Percentiles rank a stretch among this genome's conserved stretches.
Conservation (phyloP, 352 stramenopile species). For the Blastocystis hominis region DNA sequence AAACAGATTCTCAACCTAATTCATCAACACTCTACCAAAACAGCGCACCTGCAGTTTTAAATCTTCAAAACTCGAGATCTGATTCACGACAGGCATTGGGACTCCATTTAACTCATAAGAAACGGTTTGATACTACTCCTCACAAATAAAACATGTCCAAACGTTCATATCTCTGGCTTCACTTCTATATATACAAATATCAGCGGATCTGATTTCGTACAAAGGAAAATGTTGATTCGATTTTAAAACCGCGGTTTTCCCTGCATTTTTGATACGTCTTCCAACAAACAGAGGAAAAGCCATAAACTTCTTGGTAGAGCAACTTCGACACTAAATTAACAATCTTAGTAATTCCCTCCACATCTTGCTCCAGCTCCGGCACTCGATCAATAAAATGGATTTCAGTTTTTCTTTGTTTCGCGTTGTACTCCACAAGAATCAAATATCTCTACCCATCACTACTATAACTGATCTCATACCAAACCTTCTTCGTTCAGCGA, state of each 20-base stretch:
- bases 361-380: background rate
- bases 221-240: background rate
- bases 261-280: background rate
- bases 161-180: background rate
- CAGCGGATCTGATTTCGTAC: background rate
- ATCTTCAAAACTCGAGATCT: background rate
- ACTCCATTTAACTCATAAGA: background rate
- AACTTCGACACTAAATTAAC: background rate
- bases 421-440: constrained; percentile 15
- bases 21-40: background rate
- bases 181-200: background rate
- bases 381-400: constrained; percentile 3
- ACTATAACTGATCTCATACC: background rate
- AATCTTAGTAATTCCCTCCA: background rate
- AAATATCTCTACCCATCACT: constrained; percentile 17
- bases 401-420: background rate
- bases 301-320: constrained; percentile 15
- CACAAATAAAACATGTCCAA: background rate
- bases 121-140: background rate
- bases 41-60: background rate
- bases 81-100: background rate
- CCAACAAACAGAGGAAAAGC: constrained; percentile 20
- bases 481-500: background rate
- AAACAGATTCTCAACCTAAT: constrained; percentile 45
- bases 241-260: background rate